Percentiles rank a stretch among this genome's conserved stretches.
These are phyloP conservation scores for Talaromyces proteolyticus DNA, from an alignment of 495 filamentous ascomycete species.

Conservation along the genomic window DNA sequence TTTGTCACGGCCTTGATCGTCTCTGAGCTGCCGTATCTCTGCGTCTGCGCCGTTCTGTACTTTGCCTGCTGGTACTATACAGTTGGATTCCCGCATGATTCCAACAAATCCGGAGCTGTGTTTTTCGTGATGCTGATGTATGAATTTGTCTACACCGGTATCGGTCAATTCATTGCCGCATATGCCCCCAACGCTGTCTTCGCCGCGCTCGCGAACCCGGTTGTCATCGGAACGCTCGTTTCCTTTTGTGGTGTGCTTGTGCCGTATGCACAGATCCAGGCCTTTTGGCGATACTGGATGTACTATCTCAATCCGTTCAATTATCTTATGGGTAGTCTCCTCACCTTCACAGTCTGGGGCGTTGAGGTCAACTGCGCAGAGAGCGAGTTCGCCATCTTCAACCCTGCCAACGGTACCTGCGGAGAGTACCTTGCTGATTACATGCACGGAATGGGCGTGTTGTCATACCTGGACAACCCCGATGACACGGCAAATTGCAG, in stretches of 20 bases:
- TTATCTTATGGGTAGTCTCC: slow-evolving; percentile 57
- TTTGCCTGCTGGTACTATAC: slow-evolving; percentile 51
- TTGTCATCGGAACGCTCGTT: slow-evolving; percentile 49
- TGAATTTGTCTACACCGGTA: slow-evolving; percentile 50
- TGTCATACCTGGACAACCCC: slow-evolving; percentile 46
- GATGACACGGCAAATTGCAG: slow-evolving; percentile 46
- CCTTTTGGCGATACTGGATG: slow-evolving; percentile 69
- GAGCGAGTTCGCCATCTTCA: slow-evolving; percentile 52
- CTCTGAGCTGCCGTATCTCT: slow-evolving; percentile 48
- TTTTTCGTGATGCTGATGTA: slow-evolving; percentile 52
- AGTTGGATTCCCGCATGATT: slow-evolving; percentile 25
- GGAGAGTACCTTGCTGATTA: slow-evolving; percentile 50
- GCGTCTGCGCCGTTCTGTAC: slow-evolving; percentile 41
- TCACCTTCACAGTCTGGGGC: slow-evolving; percentile 53
- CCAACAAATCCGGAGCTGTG: slow-evolving; percentile 44
- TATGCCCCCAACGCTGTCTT: slow-evolving; percentile 51
- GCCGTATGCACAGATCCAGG: slow-evolving; percentile 41
- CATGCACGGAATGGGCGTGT: slow-evolving; percentile 38
- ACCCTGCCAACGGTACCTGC: slow-evolving; percentile 48
- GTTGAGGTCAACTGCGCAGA: slow-evolving; percentile 48
- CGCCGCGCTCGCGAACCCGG: slow-evolving; percentile 48
- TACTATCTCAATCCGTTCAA: slow-evolving; percentile 68
- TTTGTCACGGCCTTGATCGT: slow-evolving; percentile 45
- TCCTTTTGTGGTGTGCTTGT: slow-evolving; percentile 47
- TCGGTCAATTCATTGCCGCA: slow-evolving; percentile 56